phyloP scores from a whole-genome alignment of 2,329 filamentous ascomycete genomes.

The Lecanosticta acicola region DNA sequence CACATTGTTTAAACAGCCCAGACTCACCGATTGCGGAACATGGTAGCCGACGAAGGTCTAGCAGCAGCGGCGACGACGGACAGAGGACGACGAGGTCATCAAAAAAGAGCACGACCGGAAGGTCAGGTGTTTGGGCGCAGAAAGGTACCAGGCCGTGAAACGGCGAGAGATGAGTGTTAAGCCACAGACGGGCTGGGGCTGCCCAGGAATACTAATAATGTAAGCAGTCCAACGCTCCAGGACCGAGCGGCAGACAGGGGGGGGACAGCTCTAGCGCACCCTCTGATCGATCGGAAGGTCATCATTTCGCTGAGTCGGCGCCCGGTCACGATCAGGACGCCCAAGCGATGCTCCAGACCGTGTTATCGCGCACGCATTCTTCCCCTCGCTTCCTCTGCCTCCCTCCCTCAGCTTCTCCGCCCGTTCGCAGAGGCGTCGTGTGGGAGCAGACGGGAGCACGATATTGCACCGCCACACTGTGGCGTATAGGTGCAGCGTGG shows the following conservation, averaged over 20 bases:
- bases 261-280: background rate
- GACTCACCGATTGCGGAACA: constrained; percentile 47
- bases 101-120: constrained; percentile 8
- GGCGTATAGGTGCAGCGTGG: background rate
- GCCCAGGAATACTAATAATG: constrained; percentile 7
- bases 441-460: too few relatives aligned
- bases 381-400: background rate
- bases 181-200: constrained; percentile 18
- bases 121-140: constrained; percentile 7
- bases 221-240: background rate
- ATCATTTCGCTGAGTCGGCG: too few relatives aligned
- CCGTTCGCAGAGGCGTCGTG: too few relatives aligned
- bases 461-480: background rate
- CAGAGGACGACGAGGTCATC: constrained; percentile 14
- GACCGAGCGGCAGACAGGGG: background rate
- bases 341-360: background rate
- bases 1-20: too few relatives aligned
- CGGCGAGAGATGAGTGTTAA: constrained; percentile 17
- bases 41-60: constrained; percentile 24
- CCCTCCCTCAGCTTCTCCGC: background rate
- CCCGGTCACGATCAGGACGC: too few relatives aligned
- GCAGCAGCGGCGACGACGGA: constrained; percentile 13
- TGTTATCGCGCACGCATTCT: background rate
- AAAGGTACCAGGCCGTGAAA: constrained; percentile 19
- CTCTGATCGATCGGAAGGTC: background rate